Evolutionary conservation across 768 basidiomycete species (phyloP), one percentile per base, ranked within the genome.

Genomic region (Galerina sulciceps): DNA sequence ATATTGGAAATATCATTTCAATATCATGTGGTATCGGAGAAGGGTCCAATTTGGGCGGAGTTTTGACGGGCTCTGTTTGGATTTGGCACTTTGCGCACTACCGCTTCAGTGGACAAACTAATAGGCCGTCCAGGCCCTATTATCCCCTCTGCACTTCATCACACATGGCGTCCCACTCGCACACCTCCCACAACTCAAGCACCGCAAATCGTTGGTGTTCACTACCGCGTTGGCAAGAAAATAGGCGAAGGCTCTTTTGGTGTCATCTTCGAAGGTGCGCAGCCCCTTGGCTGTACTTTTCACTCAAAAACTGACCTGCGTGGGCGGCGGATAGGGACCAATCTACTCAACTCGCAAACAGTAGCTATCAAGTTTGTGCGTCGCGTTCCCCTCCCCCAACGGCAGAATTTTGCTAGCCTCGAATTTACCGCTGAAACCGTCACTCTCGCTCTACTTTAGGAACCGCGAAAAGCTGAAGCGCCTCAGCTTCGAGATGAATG

Each of bases 301-400:
- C 34, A 10, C 37, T 40, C 48, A 41, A 41, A 17, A 37, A 41
- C 52, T 23, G 26, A 42, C 35, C 40, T 47, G 11, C 65, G 36
- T 69, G 26, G 26, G 5, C 26, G 26, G 26, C 26, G 26, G 8
- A 31, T 31, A 98, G 96, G 96, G 23, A 96, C 95, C 8, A 99
- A 99, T 72, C 82, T 99, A 34, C 87, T 99, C 78, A 99, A 99
- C 82, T 94, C 92, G 3, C 95, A 96, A 79, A 96, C 95, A 10
- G 96, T 99, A 60, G 97, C 97, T 63, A 99, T 99, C 88, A 99
- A 99, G 83, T 99, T 99, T 85, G 97, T 99, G 70, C 77, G 96
- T 87, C 40, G 59, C 52, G 45, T 36, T 45, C 41, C 42, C 55
- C 23, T 34, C 43, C 41, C 47, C n/a, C n/a, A n/a, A n/a, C 17